Conservation (phyloP, 192 early-diverging fungal species). For the Phlyctochytrium arcticum region DNA sequence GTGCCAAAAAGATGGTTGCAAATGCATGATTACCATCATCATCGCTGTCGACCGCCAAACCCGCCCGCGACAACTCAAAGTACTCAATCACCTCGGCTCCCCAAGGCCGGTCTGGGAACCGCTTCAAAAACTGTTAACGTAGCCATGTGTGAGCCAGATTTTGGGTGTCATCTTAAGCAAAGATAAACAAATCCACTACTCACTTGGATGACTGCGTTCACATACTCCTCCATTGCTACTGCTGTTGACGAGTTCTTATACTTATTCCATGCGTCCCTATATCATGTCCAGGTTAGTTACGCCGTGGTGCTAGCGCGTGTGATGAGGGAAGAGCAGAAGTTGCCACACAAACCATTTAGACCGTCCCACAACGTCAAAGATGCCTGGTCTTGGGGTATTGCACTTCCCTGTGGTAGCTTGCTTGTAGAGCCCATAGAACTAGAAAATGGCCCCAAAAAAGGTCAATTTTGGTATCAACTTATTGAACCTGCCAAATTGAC, state of each 20-base stretch:
- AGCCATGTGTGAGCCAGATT: neutral
- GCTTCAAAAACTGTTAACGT: slow-evolving; percentile 6
- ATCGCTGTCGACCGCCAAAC: slow-evolving; percentile 7
- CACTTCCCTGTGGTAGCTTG: slow-evolving; percentile 45
- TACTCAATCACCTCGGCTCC: slow-evolving; percentile 24
- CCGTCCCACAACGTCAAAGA: slow-evolving; percentile 41
- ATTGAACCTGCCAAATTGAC: neutral
- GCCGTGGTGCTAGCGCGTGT: too few relatives aligned
- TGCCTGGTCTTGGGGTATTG: slow-evolving; percentile 27
- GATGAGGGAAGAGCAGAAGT: too few relatives aligned
- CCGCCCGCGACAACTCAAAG: slow-evolving; percentile 25
- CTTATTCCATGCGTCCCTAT: slow-evolving; percentile 17
- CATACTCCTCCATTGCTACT: slow-evolving; percentile 21
- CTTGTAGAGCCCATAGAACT: slow-evolving; percentile 51
- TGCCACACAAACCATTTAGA: slow-evolving; percentile 50
- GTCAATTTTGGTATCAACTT: neutral
- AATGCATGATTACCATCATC: neutral
- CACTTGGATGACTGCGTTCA: slow-evolving; percentile 3
- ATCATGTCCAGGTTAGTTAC: too few relatives aligned
- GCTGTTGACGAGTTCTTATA: neutral
- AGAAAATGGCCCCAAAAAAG: neutral
- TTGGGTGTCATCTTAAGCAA: neutral
- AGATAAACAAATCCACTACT: neutral
- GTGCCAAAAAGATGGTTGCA: neutral
- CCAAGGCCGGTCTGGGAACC: slow-evolving; percentile 21